Evolutionary conservation across 768 basidiomycete genomes (phyloP).

Genomic region (Termitomyces sp.): DNA sequence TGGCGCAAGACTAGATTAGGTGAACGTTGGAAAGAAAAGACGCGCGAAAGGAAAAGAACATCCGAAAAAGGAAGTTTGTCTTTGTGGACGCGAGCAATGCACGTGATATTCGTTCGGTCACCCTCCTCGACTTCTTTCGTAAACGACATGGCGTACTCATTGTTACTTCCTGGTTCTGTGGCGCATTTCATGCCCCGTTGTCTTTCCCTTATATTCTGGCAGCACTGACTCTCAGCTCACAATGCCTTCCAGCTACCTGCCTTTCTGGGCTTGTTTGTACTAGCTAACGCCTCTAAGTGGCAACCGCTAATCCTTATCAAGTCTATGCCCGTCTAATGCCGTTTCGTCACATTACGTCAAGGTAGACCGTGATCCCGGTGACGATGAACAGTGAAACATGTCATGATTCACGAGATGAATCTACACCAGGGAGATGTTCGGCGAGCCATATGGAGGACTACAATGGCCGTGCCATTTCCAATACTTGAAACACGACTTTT

Average conservation of each 20-base stretch:
- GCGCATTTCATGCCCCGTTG: background rate
- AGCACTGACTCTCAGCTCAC: background rate
- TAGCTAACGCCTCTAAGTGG: background rate
- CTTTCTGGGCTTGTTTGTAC: background rate
- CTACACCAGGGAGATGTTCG: background rate
- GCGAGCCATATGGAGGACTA: background rate
- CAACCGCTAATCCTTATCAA: background rate
- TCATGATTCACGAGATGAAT: background rate
- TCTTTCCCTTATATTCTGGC: background rate
- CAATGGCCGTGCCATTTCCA: background rate
- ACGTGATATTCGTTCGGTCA: background rate
- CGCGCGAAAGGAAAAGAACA: background rate
- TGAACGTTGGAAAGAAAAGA: background rate
- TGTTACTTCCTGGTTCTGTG: background rate
- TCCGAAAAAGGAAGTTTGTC: background rate
- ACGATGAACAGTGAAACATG: background rate
- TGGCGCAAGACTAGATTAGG: background rate
- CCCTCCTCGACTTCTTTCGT: background rate
- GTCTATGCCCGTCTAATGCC: too few species aligned
- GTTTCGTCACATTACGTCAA: background rate
- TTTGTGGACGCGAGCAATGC: background rate
- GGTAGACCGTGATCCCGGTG: background rate
- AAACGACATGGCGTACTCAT: background rate
- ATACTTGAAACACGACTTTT: background rate
- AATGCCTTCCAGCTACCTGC: background rate